Conservation (phyloP, 2,329 filamentous ascomycete species). For the Curvularia hawaiiensis region DNA sequence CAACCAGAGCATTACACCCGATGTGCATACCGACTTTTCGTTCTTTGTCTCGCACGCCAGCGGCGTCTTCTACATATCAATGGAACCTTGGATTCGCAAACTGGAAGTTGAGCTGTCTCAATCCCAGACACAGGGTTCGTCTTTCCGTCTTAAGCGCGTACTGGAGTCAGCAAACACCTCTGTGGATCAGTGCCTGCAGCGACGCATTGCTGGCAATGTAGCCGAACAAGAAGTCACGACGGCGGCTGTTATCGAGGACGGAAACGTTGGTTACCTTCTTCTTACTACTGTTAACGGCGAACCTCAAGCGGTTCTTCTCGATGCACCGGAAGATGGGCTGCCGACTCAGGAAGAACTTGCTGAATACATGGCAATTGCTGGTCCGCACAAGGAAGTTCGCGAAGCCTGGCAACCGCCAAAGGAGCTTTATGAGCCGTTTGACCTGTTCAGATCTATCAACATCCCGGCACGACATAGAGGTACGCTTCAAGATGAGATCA, state of each 20-base stretch:
- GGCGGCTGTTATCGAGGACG: constrained; percentile 60
- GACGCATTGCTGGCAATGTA: constrained; percentile 26
- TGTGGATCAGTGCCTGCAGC: constrained; percentile 55
- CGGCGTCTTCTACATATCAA: constrained; percentile 60
- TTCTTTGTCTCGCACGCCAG: constrained; percentile 63
- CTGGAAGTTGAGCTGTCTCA: constrained; percentile 63
- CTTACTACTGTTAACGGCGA: constrained; percentile 56
- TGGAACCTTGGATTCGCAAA: constrained; percentile 61
- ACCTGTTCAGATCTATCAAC: constrained; percentile 62
- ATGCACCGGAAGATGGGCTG: constrained; percentile 51
- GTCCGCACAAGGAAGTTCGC: constrained; percentile 58
- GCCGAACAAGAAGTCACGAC: constrained; percentile 48
- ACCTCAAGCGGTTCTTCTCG: constrained; percentile 58
- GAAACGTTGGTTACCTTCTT: constrained; percentile 63
- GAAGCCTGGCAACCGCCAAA: constrained; percentile 69
- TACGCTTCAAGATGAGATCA: constrained; percentile 69
- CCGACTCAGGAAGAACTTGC: constrained; percentile 36
- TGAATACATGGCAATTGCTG: constrained; percentile 26
- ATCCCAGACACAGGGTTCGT: constrained; percentile 57
- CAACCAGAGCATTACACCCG: constrained; percentile 61
- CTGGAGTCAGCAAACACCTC: constrained; percentile 57
- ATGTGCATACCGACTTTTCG: constrained; percentile 61
- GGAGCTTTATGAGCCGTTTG: constrained; percentile 62
- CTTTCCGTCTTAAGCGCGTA: constrained; percentile 62
- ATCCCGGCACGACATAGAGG: constrained; percentile 66